Evolutionary conservation across 768 basidiomycete genomes (phyloP), one percentile per base, ranked within the genome.

Genomic region (Collybiopsis confluens): DNA sequence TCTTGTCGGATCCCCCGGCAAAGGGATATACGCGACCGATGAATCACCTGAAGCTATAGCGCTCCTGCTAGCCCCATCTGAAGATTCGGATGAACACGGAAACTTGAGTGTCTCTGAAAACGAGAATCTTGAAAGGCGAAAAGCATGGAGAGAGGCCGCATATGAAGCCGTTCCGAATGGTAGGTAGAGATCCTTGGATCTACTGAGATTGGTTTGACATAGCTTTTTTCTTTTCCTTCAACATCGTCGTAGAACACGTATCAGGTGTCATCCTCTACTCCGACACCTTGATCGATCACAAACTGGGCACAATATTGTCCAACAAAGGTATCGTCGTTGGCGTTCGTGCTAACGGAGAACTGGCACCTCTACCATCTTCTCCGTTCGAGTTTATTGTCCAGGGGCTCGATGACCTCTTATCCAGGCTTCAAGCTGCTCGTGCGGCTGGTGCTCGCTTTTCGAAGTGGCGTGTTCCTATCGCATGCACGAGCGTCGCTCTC

Each of bases 21-120:
- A 73, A 63, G 79, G 78, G 4, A 74, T 80, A 27, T 80, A 80
- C 50, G 79, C 79, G 10, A 80, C 79, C 8, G 79, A 81, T 56
- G 78, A 81, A 57, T 68, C 74, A 16, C 72, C 75, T n/a, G 69
- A 75, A 21, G 70, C 61, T 10, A 73, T 78, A 38, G 70, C 69
- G 30, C 68, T 64, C 2, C 65, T 72, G 23, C 61, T 80, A n/a
- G 66, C 69, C 46, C 73, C 72, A 1, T 62, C 63, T 33, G 68
- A 64, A n/a, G 62, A 59, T 10, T 58, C 56, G 24, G 63, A 50
- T 13, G 60, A 65, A 11, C 46, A 48, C 28, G 48, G 59, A 40
- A 55, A 61, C 28, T 63, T 65, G 50, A 51, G 55, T 21, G 64
- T 59, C 54, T 59, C 68, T 1, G 73, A 72, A 35, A 68, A 69